phyloP scores from a whole-genome alignment of 2,329 filamentous ascomycete species.

The Didymella lethalis region DNA sequence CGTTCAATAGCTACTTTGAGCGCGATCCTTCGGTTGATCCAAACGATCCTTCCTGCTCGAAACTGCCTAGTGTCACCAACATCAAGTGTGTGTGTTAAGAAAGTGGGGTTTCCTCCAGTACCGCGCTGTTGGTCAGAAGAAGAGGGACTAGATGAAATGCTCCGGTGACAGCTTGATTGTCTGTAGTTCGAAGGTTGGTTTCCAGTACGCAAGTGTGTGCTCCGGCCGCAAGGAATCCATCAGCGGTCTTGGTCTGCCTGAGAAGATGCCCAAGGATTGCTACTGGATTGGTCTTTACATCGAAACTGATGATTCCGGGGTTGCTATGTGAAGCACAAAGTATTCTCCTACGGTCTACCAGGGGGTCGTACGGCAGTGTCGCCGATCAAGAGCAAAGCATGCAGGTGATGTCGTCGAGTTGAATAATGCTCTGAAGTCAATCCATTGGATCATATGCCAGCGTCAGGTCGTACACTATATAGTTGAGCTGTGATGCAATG shows the following conservation, averaged over 20 bases:
- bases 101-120: conserved; percentile 15
- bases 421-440: neutral
- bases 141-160: conserved; percentile 8
- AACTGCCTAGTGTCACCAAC: conserved; percentile 29
- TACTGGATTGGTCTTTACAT: conserved; percentile 11
- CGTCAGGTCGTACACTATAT: neutral
- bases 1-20: conserved; percentile 36
- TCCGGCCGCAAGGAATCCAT: conserved; percentile 6
- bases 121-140: conserved; percentile 3
- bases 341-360: neutral
- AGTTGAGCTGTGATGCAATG: neutral
- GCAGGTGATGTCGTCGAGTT: neutral
- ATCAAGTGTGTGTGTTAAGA: conserved; percentile 43
- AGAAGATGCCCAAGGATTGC: conserved; percentile 8
- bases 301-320: neutral
- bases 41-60: conserved; percentile 19
- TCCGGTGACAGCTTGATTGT: conserved; percentile 12
- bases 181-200: conserved; percentile 2
- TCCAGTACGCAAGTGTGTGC: conserved; percentile 10
- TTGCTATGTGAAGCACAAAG: neutral
- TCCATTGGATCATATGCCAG: neutral
- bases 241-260: conserved; percentile 8
- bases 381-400: neutral
- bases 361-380: neutral
- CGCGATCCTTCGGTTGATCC: conserved; percentile 25